Percentiles rank a stretch among this genome's conserved stretches.
These are phyloP conservation scores for Pleurotus djamor DNA, from an alignment of 768 basidiomycete genomes.

Conservation along the genomic window DNA sequence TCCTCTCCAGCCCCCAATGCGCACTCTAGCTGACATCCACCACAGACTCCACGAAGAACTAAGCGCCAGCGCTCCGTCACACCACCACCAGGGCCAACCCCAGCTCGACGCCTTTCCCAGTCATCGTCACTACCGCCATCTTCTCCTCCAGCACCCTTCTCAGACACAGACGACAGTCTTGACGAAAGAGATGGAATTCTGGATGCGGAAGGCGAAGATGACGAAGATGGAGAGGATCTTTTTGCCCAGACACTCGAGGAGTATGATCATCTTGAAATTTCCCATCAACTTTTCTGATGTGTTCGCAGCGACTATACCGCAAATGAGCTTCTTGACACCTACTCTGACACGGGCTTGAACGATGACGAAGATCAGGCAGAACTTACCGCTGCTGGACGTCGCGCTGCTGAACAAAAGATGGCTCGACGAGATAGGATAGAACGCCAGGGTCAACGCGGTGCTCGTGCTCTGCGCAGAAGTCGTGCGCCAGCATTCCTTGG, in stretches of 20 bases:
- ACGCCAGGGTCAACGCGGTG: slow-evolving; percentile 62
- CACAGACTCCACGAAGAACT: slow-evolving; percentile 43
- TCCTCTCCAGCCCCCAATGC: slow-evolving; percentile 34
- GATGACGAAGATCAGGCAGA: slow-evolving; percentile 74
- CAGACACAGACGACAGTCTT: slow-evolving; percentile 81
- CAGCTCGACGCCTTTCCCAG: slow-evolving; percentile 53
- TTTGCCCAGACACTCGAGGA: slow-evolving; percentile 78
- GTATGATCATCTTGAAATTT: slow-evolving; percentile 37
- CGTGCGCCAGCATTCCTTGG: slow-evolving; percentile 88
- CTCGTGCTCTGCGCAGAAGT: slow-evolving; percentile 73
- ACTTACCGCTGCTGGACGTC: slow-evolving; percentile 66
- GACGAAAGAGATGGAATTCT: slow-evolving; percentile 67
- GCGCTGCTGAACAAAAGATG: slow-evolving; percentile 87
- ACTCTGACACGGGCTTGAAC: slow-evolving; percentile 85
- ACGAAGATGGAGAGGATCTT: slow-evolving; percentile 82
- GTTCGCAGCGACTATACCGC: slow-evolving; percentile 74
- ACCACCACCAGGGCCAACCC: slow-evolving; percentile 41
- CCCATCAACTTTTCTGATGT: slow-evolving; percentile 1
- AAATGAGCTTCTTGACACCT: slow-evolving; percentile 81
- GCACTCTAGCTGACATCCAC: slow-evolving; percentile 12
- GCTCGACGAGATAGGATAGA: slow-evolving; percentile 80
- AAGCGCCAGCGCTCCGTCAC: slow-evolving; percentile 66
- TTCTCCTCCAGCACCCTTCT: slow-evolving; percentile 80
- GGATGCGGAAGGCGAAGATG: slow-evolving; percentile 64
- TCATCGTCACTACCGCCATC: slow-evolving; percentile 80